A percentile compares a stretch with the other conserved stretches of the same genome.
phyloP scores from a whole-genome alignment of 2,329 filamentous ascomycete genomes.

The Botrytis fragariae region DNA sequence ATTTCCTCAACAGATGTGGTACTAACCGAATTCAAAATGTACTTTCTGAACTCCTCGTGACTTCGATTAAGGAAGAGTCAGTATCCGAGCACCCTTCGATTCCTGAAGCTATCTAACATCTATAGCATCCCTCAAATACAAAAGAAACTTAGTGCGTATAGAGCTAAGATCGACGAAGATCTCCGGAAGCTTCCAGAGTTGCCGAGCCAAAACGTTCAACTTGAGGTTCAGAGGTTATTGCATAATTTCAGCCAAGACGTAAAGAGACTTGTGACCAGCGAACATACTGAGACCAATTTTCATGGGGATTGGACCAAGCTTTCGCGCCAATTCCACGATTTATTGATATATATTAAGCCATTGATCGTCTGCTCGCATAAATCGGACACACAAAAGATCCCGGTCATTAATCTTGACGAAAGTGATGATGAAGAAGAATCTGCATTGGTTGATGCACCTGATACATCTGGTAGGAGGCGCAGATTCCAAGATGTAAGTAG shows the following conservation, averaged over 20 bases:
- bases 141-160: slow-evolving; percentile 35
- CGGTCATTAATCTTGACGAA: slow-evolving; percentile 22
- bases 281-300: slow-evolving; percentile 44
- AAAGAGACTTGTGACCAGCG: slow-evolving; percentile 52
- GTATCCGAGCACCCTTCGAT: too few species aligned
- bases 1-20: slow-evolving; percentile 51
- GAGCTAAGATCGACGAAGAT: slow-evolving; percentile 52
- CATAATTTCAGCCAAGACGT: slow-evolving; percentile 55
- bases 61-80: too few species aligned
- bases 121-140: slow-evolving; percentile 39
- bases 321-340: slow-evolving; percentile 35
- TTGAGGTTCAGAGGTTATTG: slow-evolving; percentile 61
- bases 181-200: slow-evolving; percentile 63
- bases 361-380: slow-evolving; percentile 34
- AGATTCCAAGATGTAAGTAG: too few species aligned
- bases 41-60: slow-evolving; percentile 48
- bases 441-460: too few species aligned
- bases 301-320: slow-evolving; percentile 42
- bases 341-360: slow-evolving; percentile 28
- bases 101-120: too few species aligned
- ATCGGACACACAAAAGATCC: slow-evolving; percentile 10
- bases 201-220: slow-evolving; percentile 61
- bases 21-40: slow-evolving; percentile 44
- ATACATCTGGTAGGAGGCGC: not conserved
- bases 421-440: slow-evolving; percentile 22